Conservation (phyloP, 192 early-diverging fungal genomes). For the Dissophora ornata region DNA sequence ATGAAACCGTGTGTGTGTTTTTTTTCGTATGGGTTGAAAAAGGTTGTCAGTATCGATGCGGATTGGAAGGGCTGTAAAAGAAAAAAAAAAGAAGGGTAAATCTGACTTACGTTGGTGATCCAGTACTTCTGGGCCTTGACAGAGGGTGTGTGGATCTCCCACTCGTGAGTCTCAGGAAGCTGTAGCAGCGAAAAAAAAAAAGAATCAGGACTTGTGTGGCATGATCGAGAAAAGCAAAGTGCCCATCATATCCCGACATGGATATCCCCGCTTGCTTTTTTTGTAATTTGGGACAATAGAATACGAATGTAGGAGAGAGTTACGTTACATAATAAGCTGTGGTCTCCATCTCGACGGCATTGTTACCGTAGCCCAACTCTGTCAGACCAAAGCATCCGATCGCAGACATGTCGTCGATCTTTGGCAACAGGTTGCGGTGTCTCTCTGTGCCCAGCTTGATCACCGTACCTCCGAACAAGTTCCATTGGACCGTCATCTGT, state of each 20-base stretch:
- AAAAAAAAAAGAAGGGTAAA: too few species aligned
- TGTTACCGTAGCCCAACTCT: conserved; percentile 85
- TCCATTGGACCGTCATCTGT: conserved; percentile 52
- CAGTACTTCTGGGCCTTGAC: conserved; percentile 81
- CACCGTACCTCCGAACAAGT: conserved; percentile 61
- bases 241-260: too few species aligned
- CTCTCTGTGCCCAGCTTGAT: conserved; percentile 81
- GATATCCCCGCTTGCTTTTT: too few species aligned
- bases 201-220: background rate
- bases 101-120: conserved; percentile 83
- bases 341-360: conserved; percentile 86
- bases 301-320: background rate
- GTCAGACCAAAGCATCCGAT: conserved; percentile 84
- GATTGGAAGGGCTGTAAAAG: too few species aligned
- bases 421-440: conserved; percentile 71
- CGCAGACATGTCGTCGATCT: conserved; percentile 71
- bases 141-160: conserved; percentile 80
- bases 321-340: conserved; percentile 70
- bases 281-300: background rate
- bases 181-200: background rate
- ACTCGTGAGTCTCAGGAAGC: conserved; percentile 67
- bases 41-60: too few species aligned
- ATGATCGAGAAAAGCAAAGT: background rate
- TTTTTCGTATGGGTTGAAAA: too few species aligned
- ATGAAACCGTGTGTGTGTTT: too few species aligned